These are phyloP conservation scores for Baorangia bicolor DNA, from an alignment of 768 basidiomycete genomes.

Conservation along the genomic window DNA sequence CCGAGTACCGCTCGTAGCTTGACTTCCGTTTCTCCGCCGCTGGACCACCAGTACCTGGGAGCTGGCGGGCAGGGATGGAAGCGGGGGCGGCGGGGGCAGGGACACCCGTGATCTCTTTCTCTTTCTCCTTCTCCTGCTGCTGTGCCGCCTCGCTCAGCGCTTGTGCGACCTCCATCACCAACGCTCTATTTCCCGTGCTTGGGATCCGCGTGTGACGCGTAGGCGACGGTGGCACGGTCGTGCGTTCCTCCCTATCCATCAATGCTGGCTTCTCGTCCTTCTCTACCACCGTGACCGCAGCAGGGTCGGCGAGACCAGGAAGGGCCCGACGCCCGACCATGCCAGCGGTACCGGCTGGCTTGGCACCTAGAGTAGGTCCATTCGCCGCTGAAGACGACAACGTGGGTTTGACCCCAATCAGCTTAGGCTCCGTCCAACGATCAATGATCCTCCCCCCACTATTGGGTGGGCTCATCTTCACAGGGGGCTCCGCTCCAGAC, in stretches of 20 bases:
- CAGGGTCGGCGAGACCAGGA: conserved; percentile 37
- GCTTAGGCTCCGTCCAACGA: conserved; percentile 32
- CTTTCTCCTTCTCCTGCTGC: conserved; percentile 3
- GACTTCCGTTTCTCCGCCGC: conserved; percentile 60
- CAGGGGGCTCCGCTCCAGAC: not conserved
- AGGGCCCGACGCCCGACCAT: conserved; percentile 42
- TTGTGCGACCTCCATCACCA: conserved; percentile 79
- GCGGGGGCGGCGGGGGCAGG: not conserved
- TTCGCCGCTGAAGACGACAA: not conserved
- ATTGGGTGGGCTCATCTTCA: conserved; percentile 4
- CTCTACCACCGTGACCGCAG: not conserved
- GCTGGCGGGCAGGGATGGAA: conserved; percentile 7
- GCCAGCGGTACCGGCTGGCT: conserved; percentile 17
- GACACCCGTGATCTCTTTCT: not conserved
- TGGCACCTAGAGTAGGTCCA: conserved; percentile 8
- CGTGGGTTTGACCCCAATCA: conserved; percentile 34
- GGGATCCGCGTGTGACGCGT: conserved; percentile 56
- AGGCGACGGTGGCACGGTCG: conserved; percentile 31
- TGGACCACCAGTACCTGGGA: conserved; percentile 13
- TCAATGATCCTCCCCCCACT: conserved; percentile 26
- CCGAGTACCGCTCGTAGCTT: conserved; percentile 66
- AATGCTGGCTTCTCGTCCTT: conserved; percentile 1
- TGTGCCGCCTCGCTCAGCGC: conserved; percentile 43
- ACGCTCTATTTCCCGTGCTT: conserved; percentile 65
- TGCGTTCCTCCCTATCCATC: conserved; percentile 22